Evolutionary conservation across 805 yeast species (phyloP).

Genomic region (Isabelozyma pseudorhagii): DNA sequence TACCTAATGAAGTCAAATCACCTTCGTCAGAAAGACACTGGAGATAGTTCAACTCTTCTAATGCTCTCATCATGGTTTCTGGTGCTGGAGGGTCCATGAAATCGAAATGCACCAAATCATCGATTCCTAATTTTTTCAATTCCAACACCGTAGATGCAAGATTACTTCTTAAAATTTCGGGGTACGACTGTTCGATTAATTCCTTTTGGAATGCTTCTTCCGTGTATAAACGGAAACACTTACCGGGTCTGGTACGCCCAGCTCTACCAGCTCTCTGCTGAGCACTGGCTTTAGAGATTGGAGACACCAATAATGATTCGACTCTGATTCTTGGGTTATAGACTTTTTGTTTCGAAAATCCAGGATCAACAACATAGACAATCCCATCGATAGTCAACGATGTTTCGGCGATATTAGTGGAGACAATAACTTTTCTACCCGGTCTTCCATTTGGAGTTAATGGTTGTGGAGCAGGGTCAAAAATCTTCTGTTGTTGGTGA

Average conservation of each 20-base stretch:
- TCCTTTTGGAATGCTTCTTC: slow-evolving; percentile 96
- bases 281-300: slow-evolving; percentile 95
- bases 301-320: slow-evolving; percentile 89
- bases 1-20: slow-evolving; percentile 81
- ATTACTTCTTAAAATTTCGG: slow-evolving; percentile 90
- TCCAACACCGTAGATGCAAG: slow-evolving; percentile 89
- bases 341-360: slow-evolving; percentile 93
- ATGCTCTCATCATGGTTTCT: slow-evolving; percentile 98
- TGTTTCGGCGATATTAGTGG: slow-evolving; percentile 97
- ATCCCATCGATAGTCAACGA: slow-evolving; percentile 97
- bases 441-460: slow-evolving; percentile 75
- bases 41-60: slow-evolving; percentile 89
- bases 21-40: slow-evolving; percentile 92
- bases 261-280: slow-evolving; percentile 99
- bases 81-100: slow-evolving; percentile 99
- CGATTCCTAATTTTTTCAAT: slow-evolving; percentile 89
- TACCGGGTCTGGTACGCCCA: slow-evolving; percentile 98
- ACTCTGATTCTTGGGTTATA: slow-evolving; percentile 96
- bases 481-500: slow-evolving; percentile 88
- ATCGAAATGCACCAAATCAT: slow-evolving; percentile 95
- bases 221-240: slow-evolving; percentile 93
- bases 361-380: slow-evolving; percentile 96
- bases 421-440: slow-evolving; percentile 90
- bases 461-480: slow-evolving; percentile 83
- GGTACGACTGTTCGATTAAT: slow-evolving; percentile 91